Evolutionary conservation across 495 filamentous ascomycete genomes (phyloP).

Genomic region (Podospora pseudocomata): DNA sequence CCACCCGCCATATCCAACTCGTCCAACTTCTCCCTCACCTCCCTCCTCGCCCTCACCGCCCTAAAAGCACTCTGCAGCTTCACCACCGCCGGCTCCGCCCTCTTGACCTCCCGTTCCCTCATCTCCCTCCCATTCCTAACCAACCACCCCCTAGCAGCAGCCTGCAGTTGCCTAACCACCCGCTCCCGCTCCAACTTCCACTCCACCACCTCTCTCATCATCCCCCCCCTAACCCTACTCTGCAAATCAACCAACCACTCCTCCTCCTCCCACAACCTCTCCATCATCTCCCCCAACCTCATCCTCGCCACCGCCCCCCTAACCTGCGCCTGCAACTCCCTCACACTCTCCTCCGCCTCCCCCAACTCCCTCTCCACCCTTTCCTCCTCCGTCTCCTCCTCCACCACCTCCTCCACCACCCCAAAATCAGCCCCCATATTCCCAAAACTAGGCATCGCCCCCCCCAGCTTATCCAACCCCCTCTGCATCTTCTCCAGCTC

Average conservation of each 20-base stretch:
- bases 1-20: slow-evolving; percentile 23
- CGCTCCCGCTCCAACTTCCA: slow-evolving; percentile 75
- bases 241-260: slow-evolving; percentile 75
- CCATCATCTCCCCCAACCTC: slow-evolving; percentile 77
- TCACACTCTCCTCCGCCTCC: slow-evolving; percentile 65
- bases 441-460: slow-evolving; percentile 95
- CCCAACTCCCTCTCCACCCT: slow-evolving; percentile 78
- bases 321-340: slow-evolving; percentile 84
- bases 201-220: slow-evolving; percentile 64
- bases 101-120: slow-evolving; percentile 38
- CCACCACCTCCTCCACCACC: slow-evolving; percentile 56
- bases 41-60: background rate
- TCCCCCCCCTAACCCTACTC: slow-evolving; percentile 71
- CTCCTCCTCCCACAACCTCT: slow-evolving; percentile 86
- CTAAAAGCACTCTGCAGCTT: background rate
- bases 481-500: slow-evolving; percentile 96
- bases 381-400: slow-evolving; percentile 84
- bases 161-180: slow-evolving; percentile 76
- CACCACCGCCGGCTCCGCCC: background rate
- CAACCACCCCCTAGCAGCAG: slow-evolving; percentile 73
- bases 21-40: background rate
- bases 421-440: slow-evolving; percentile 96
- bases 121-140: slow-evolving; percentile 43
- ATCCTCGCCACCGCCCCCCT: slow-evolving; percentile 75
- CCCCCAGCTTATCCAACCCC: slow-evolving; percentile 88